Percentiles rank a stretch among this genome's conserved stretches.
These are phyloP conservation scores for Phytophthora macrochlamydospora DNA, from an alignment of 352 stramenopile genomes.

Conservation along the genomic window DNA sequence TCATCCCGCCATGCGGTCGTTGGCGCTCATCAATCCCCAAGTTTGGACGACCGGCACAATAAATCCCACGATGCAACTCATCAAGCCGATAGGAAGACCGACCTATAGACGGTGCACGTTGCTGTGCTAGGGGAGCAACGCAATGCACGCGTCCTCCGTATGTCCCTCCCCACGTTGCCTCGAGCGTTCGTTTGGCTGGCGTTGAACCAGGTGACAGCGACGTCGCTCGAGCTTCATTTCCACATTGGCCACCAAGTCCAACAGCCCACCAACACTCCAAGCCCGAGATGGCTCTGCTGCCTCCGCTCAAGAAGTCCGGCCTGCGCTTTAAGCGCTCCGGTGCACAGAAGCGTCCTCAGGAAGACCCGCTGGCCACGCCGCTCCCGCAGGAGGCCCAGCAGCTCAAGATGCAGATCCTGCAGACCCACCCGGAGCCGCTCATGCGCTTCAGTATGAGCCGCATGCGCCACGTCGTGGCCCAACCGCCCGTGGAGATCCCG, in stretches of 20 bases:
- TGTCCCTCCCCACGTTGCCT: background rate
- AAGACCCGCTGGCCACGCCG: slow-evolving; percentile 9
- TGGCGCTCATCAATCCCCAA: no score
- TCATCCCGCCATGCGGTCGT: background rate
- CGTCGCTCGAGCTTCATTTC: slow-evolving; percentile 10
- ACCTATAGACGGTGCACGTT: slow-evolving; percentile 2
- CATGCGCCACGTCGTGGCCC: slow-evolving; percentile 56
- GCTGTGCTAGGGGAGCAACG: background rate
- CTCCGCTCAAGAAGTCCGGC: slow-evolving; percentile 28
- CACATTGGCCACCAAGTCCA: slow-evolving; percentile 14
- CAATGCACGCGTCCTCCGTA: background rate
- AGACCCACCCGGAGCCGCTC: slow-evolving; percentile 44
- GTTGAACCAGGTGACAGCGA: slow-evolving; percentile 4
- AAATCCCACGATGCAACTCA: no score
- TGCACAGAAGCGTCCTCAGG: slow-evolving; percentile 9
- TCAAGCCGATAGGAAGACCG: background rate
- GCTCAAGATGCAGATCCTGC: slow-evolving; percentile 65
- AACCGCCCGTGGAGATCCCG: slow-evolving; percentile 56
- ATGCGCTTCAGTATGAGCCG: slow-evolving; percentile 70
- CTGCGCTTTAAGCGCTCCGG: slow-evolving; percentile 25
- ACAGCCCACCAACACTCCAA: background rate
- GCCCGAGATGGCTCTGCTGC: slow-evolving; percentile 24
- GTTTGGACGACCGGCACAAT: no score
- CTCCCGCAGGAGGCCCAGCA: slow-evolving; percentile 53
- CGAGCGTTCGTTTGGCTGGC: background rate